These are phyloP conservation scores for Alternaria sp. DNA, from an alignment of 2,329 filamentous ascomycete species.

Conservation along the genomic window DNA sequence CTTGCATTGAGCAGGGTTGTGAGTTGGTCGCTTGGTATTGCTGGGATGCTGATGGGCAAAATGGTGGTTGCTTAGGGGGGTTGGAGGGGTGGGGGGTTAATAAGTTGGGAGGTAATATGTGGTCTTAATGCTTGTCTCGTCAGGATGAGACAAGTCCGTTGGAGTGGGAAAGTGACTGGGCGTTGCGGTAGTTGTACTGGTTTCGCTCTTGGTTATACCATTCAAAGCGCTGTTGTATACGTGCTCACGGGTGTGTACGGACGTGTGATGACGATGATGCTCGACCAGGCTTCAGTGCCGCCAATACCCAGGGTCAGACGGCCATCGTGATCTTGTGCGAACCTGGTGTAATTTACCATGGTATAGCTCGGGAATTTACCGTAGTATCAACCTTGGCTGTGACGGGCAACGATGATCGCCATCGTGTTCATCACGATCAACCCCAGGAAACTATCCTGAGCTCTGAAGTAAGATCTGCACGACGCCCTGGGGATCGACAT, in stretches of 20 bases:
- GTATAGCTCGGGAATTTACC: not conserved
- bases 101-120: not conserved
- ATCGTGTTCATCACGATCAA: not conserved
- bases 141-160: not conserved
- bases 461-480: not conserved
- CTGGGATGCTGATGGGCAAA: no score
- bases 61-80: not conserved
- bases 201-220: not conserved
- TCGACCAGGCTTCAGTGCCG: not conserved
- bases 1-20: not conserved
- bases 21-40: no score
- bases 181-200: not conserved
- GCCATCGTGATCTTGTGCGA: not conserved
- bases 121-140: not conserved
- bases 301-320: not conserved
- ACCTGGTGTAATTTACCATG: not conserved
- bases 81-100: not conserved
- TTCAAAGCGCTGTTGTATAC: not conserved
- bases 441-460: slow-evolving; percentile 1
- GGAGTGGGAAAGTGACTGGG: not conserved
- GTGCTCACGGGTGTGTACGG: not conserved
- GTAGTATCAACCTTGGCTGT: not conserved
- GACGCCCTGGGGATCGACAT: not conserved
- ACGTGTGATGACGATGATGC: not conserved
- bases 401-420: not conserved